Conservation (phyloP, 1,284 basidiomycete species). For the Austroboletus niveus region DNA sequence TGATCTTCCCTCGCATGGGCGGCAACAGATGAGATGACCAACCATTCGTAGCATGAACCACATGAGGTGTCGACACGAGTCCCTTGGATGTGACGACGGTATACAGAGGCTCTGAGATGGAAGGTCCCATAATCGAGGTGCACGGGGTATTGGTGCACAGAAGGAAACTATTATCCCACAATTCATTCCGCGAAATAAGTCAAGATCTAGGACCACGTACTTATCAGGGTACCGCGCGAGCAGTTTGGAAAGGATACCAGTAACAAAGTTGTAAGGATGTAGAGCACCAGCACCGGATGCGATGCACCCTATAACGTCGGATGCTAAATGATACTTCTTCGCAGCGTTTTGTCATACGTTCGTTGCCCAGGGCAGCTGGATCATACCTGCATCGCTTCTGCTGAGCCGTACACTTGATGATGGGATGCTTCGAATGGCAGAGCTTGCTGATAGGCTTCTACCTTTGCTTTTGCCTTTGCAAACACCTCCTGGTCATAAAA, state of each 20-base stretch:
- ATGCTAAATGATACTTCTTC: conserved; percentile 39
- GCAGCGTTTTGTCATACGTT: neutral
- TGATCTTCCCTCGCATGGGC: conserved; percentile 43
- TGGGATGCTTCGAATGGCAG: conserved; percentile 39
- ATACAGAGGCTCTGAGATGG: conserved; percentile 31
- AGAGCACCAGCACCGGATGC: conserved; percentile 40
- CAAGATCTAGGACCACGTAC: conserved; percentile 26
- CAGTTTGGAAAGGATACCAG: conserved; percentile 40
- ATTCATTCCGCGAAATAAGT: neutral
- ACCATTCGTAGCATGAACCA: conserved; percentile 63
- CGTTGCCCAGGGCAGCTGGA: neutral
- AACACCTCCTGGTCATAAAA: conserved; percentile 35
- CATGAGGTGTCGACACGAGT: conserved; percentile 38
- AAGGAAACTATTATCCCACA: conserved; percentile 33
- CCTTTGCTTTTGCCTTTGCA: conserved; percentile 32
- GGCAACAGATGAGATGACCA: conserved; percentile 53
- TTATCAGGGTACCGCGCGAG: conserved; percentile 34
- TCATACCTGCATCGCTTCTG: conserved; percentile 37
- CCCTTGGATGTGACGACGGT: conserved; percentile 45
- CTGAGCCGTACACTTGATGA: conserved; percentile 32
- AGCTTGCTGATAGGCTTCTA: conserved; percentile 37
- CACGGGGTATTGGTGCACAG: conserved; percentile 43
- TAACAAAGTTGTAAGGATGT: conserved; percentile 48
- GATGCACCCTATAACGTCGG: conserved; percentile 39
- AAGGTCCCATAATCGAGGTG: conserved; percentile 33